These are phyloP conservation scores for Linanthus parryae DNA, from an alignment of 148 eudicot species.

Conservation along the genomic window DNA sequence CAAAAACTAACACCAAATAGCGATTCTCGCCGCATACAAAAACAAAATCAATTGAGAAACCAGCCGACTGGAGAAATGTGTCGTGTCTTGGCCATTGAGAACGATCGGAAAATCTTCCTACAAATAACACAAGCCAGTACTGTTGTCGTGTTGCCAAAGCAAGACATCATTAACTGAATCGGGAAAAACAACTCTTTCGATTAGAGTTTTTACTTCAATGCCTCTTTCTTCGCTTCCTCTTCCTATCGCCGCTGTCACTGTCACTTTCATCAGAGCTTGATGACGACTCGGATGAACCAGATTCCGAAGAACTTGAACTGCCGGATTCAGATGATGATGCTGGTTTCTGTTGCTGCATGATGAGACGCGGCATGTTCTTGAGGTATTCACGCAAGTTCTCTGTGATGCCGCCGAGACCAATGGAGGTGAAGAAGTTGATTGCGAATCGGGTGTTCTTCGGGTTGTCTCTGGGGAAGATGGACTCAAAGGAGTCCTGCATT, in stretches of 20 bases:
- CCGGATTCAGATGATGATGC: conserved; percentile 44
- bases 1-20: no score
- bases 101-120: no score
- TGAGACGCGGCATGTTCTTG: conserved; percentile 86
- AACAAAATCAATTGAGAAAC: no score
- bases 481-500: conserved; percentile 74
- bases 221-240: conserved; percentile 47
- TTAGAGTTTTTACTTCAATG: no score
- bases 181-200: no score
- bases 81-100: no score
- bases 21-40: no score
- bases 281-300: conserved; percentile 40
- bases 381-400: conserved; percentile 79
- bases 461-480: conserved; percentile 75
- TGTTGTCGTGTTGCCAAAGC: no score
- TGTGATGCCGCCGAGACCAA: conserved; percentile 88
- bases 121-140: no score
- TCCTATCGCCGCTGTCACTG: conserved; percentile 22
- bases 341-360: conserved; percentile 80
- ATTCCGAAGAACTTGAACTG: conserved; percentile 27
- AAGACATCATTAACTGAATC: no score
- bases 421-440: conserved; percentile 84
- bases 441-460: conserved; percentile 78
- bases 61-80: no score
- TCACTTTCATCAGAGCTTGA: conserved; percentile 46